A percentile compares a stretch with the other conserved stretches of the same genome.
These are phyloP conservation scores for Phaeosphaeria sp. DNA, from an alignment of 2,329 filamentous ascomycete genomes.

Conservation along the genomic window DNA sequence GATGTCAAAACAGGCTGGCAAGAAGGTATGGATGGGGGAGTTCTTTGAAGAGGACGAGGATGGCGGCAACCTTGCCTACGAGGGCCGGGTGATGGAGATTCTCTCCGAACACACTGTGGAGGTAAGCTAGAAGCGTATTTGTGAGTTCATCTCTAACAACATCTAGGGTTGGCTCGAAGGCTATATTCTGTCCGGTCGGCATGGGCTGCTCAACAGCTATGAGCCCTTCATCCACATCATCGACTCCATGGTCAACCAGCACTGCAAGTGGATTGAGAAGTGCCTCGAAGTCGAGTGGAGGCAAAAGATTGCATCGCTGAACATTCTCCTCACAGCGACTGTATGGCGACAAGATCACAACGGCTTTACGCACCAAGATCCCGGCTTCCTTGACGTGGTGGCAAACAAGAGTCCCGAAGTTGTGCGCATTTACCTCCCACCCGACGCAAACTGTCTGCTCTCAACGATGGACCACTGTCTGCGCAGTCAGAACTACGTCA, in stretches of 20 bases:
- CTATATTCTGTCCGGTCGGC: conserved; percentile 76
- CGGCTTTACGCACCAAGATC: conserved; percentile 82
- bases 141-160: conserved; percentile 11
- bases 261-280: conserved; percentile 87
- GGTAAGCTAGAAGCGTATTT: conserved; percentile 42
- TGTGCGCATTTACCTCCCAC: conserved; percentile 80
- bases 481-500: conserved; percentile 77
- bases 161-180: conserved; percentile 72
- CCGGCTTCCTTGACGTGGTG: conserved; percentile 79
- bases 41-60: conserved; percentile 79
- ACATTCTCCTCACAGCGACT: conserved; percentile 79
- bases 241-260: conserved; percentile 85
- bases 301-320: conserved; percentile 74
- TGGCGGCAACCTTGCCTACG: conserved; percentile 73
- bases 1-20: conserved; percentile 56
- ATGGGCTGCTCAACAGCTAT: conserved; percentile 80
- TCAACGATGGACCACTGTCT: conserved; percentile 80
- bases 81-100: conserved; percentile 82
- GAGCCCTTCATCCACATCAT: conserved; percentile 85
- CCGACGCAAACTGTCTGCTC: conserved; percentile 79
- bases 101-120: conserved; percentile 82
- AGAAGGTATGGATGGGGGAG: conserved; percentile 82
- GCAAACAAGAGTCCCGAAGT: conserved; percentile 82
- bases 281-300: conserved; percentile 82
- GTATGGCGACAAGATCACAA: conserved; percentile 87